Evolutionary conservation across 2,329 filamentous ascomycete species (phyloP).

Genomic region (Aureobasidium sp.): DNA sequence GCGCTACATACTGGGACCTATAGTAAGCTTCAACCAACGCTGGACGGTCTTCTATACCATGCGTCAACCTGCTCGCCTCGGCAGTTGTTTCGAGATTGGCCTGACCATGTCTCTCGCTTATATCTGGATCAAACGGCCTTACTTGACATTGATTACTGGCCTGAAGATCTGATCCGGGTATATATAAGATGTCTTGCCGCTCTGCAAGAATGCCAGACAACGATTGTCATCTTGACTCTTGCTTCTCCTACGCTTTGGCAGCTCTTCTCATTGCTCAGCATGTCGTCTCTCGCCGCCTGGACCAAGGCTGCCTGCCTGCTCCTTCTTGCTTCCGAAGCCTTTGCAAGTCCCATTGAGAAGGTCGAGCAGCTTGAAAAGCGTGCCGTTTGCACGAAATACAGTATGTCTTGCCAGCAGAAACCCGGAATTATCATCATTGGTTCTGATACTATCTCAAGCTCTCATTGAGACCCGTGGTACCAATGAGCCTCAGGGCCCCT

Average conservation of each 20-base stretch:
- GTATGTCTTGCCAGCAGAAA: neutral
- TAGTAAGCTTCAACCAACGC: neutral
- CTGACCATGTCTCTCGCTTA: neutral
- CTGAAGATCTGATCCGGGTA: neutral
- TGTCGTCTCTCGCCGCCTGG: neutral
- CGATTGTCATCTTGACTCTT: neutral
- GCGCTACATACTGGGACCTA: neutral
- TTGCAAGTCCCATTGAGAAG: neutral
- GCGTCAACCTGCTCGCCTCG: neutral
- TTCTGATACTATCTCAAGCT: neutral
- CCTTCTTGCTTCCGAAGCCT: neutral
- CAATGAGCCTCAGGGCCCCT: conserved; percentile 18
- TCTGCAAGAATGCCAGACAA: too few relatives aligned
- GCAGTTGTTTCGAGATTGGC: neutral
- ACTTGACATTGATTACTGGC: neutral
- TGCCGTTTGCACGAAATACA: neutral
- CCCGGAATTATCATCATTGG: too few relatives aligned
- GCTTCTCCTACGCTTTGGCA: too few relatives aligned
- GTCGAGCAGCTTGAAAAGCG: neutral
- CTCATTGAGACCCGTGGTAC: conserved; percentile 23
- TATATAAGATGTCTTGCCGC: neutral
- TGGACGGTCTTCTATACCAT: neutral
- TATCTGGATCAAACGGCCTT: too few relatives aligned
- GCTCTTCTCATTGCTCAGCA: neutral
- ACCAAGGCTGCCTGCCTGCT: neutral